phyloP scores from a whole-genome alignment of 2,329 filamentous ascomycete genomes.

The Aspergillus carbonarius region DNA sequence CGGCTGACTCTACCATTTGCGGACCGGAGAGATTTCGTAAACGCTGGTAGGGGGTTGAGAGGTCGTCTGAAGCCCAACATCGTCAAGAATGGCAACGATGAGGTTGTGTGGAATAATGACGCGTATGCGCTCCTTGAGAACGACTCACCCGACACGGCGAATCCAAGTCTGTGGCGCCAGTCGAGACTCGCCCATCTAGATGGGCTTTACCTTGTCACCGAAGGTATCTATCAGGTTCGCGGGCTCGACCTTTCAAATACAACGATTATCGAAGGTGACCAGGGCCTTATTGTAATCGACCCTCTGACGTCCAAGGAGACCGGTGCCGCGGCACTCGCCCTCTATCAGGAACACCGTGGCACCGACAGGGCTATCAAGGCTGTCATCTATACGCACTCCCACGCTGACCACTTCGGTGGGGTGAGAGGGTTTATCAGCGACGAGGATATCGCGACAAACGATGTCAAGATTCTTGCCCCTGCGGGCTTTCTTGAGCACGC shows the following conservation, averaged over 20 bases:
- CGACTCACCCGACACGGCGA: slow-evolving; percentile 25
- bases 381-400: slow-evolving; percentile 44
- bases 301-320: slow-evolving; percentile 38
- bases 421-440: slow-evolving; percentile 16
- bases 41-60: slow-evolving; percentile 18
- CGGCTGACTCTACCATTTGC: not conserved
- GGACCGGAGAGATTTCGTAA: not conserved
- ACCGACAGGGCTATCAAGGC: slow-evolving; percentile 25
- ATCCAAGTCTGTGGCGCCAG: slow-evolving; percentile 40
- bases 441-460: slow-evolving; percentile 1
- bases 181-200: slow-evolving; percentile 28
- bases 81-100: slow-evolving; percentile 22
- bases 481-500: slow-evolving; percentile 42
- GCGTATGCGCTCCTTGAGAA: slow-evolving; percentile 31
- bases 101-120: slow-evolving; percentile 36
- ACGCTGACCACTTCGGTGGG: slow-evolving; percentile 43
- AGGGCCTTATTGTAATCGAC: slow-evolving; percentile 42
- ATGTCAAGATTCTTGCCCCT: slow-evolving; percentile 32
- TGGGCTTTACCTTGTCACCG: slow-evolving; percentile 36
- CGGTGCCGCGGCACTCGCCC: slow-evolving; percentile 31
- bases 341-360: slow-evolving; percentile 31
- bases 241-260: slow-evolving; percentile 45
- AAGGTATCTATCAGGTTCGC: slow-evolving; percentile 43
- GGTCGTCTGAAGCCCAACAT: slow-evolving; percentile 14
- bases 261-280: slow-evolving; percentile 38